These are phyloP conservation scores for Venturia oleaginea DNA, from an alignment of 2,329 filamentous ascomycete species.

Conservation along the genomic window DNA sequence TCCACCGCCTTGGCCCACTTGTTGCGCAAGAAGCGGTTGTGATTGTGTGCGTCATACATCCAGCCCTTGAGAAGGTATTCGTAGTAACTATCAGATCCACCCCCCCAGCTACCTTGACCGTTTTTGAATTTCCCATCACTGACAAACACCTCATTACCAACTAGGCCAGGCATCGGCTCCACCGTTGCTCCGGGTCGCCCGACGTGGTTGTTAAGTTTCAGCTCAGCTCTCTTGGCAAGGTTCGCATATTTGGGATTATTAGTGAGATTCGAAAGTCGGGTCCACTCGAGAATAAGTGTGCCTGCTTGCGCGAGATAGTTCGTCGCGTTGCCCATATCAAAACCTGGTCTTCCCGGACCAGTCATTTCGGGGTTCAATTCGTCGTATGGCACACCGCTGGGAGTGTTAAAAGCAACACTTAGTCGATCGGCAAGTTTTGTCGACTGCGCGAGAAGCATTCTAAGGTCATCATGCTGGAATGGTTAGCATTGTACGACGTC, in stretches of 20 bases:
- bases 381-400: constrained; percentile 66
- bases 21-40: constrained; percentile 53
- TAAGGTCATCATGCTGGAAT: constrained; percentile 34
- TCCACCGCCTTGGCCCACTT: constrained; percentile 69
- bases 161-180: constrained; percentile 68
- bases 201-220: constrained; percentile 59
- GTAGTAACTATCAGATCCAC: constrained; percentile 72
- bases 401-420: constrained; percentile 68
- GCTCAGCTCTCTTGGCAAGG: constrained; percentile 58
- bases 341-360: constrained; percentile 44
- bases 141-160: constrained; percentile 60
- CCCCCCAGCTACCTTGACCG: constrained; percentile 63
- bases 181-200: constrained; percentile 56
- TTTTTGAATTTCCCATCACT: constrained; percentile 58
- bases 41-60: constrained; percentile 61
- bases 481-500: background rate
- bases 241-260: constrained; percentile 56
- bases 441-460: constrained; percentile 57
- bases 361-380: constrained; percentile 39
- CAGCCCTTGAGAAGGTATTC: constrained; percentile 92
- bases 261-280: constrained; percentile 65
- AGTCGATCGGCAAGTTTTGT: constrained; percentile 60
- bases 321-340: constrained; percentile 47
- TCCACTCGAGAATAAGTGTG: constrained; percentile 77
- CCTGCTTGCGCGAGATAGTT: constrained; percentile 72